Evolutionary conservation across 495 filamentous ascomycete genomes (phyloP).

Genomic region (Penicillium antarcticum): DNA sequence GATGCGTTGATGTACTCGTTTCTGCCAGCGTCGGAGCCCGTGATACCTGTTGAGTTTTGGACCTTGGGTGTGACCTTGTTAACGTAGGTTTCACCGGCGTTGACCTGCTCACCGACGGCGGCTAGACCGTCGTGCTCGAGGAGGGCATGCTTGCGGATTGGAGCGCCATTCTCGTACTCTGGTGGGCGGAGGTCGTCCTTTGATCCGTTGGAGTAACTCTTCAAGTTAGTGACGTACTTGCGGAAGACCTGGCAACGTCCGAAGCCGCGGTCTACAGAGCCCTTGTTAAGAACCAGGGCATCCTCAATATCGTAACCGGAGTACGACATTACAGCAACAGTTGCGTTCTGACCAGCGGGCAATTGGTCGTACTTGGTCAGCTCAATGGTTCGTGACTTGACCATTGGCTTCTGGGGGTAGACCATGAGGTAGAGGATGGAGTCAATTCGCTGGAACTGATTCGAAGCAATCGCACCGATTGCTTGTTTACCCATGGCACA

Average conservation of each 20-base stretch:
- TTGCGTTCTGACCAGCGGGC: constrained; percentile 93
- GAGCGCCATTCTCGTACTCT: constrained; percentile 54
- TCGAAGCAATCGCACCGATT: constrained; percentile 94
- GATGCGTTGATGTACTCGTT: constrained; percentile 57
- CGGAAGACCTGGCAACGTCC: constrained; percentile 95
- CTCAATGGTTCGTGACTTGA: constrained; percentile 94
- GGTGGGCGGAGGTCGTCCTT: constrained; percentile 68
- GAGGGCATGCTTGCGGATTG: constrained; percentile 67
- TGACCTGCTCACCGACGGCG: constrained; percentile 72
- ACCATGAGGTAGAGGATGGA: constrained; percentile 94
- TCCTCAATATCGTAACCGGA: constrained; percentile 99
- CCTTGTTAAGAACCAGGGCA: constrained; percentile 94
- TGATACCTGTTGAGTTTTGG: constrained; percentile 56
- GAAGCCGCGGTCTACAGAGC: constrained; percentile 88
- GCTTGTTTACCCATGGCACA: constrained; percentile 99
- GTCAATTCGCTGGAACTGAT: constrained; percentile 94
- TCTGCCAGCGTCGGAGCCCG: constrained; percentile 59
- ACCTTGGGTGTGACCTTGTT: constrained; percentile 81
- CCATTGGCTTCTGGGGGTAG: constrained; percentile 96
- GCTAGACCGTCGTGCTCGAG: constrained; percentile 81
- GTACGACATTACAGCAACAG: constrained; percentile 98
- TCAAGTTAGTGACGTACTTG: constrained; percentile 74
- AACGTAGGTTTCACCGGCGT: constrained; percentile 75
- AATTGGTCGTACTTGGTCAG: constrained; percentile 96
- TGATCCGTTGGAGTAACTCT: constrained; percentile 76